Conservation (phyloP, 306 rosid species). For the Mucuna pruriens region DNA sequence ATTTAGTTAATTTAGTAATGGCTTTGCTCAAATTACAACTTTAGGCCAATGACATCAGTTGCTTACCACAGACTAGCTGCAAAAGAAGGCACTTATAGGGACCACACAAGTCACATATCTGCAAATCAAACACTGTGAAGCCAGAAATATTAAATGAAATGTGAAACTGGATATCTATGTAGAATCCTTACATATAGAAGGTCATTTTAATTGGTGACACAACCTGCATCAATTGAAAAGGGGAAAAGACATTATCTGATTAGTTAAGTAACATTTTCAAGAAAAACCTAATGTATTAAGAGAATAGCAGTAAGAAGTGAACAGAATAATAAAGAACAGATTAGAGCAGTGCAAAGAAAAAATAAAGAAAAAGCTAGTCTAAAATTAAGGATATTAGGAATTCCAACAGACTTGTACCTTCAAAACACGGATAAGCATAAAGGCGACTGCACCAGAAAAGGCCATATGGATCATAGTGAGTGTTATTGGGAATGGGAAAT, state of each 20-base stretch:
- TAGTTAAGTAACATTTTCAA: slow-evolving; percentile 22
- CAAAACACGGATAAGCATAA: slow-evolving; percentile 59
- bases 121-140: slow-evolving; percentile 51
- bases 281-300: slow-evolving; percentile 26
- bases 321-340: slow-evolving; percentile 12
- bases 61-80: slow-evolving; percentile 99
- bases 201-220: slow-evolving; percentile 97
- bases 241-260: background rate
- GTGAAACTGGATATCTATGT: slow-evolving; percentile 26
- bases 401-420: slow-evolving; percentile 49
- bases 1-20: background rate
- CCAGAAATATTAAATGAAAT: slow-evolving; percentile 19
- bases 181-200: slow-evolving; percentile 78
- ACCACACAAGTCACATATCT: slow-evolving; percentile 95
- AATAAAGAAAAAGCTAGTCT: slow-evolving; percentile 4
- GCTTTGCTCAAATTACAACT: slow-evolving; percentile 29
- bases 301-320: slow-evolving; percentile 11
- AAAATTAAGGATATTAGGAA: slow-evolving; percentile 35
- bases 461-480: slow-evolving; percentile 75
- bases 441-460: slow-evolving; percentile 61
- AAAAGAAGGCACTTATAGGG: slow-evolving; percentile 96
- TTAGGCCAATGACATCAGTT: slow-evolving; percentile 27
- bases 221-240: slow-evolving; percentile 68
- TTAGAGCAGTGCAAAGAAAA: background rate
- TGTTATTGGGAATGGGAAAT: slow-evolving; percentile 66